Evolutionary conservation across 2,329 filamentous ascomycete species (phyloP).

Genomic region (Fusarium aywerte): DNA sequence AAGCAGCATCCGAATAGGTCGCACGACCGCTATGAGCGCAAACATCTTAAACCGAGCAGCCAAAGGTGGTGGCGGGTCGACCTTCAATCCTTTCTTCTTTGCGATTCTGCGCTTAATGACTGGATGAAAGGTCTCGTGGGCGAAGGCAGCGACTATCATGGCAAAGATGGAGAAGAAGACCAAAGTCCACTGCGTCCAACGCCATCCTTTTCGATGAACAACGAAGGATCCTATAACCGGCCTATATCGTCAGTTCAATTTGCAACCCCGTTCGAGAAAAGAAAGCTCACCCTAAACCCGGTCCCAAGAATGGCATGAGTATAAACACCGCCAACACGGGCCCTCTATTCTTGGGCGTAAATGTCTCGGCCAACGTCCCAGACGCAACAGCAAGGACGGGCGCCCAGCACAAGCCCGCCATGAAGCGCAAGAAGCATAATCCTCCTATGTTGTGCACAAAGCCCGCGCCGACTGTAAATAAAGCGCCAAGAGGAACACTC

Average conservation of each 20-base stretch:
- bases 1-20: conserved; percentile 68
- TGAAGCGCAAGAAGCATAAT: conserved; percentile 65
- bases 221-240: conserved; percentile 63
- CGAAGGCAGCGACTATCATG: conserved; percentile 52
- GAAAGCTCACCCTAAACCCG: conserved; percentile 59
- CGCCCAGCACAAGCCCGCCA: conserved; percentile 63
- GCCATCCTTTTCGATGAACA: conserved; percentile 58
- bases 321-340: conserved; percentile 59
- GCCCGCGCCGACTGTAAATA: conserved; percentile 67
- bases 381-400: conserved; percentile 62
- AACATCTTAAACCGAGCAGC: conserved; percentile 49
- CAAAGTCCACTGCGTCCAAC: conserved; percentile 64
- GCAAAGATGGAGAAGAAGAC: conserved; percentile 58
- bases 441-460: conserved; percentile 61
- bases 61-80: conserved; percentile 43
- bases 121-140: conserved; percentile 68
- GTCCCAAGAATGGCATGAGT: conserved; percentile 64
- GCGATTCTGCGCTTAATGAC: conserved; percentile 55
- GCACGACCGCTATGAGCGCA: conserved; percentile 56
- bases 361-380: conserved; percentile 63
- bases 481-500: conserved; percentile 58
- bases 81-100: conserved; percentile 49
- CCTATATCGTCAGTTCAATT: conserved; percentile 38
- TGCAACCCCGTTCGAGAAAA: not conserved
- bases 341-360: conserved; percentile 55